Percentiles rank a stretch among this genome's conserved stretches.
These are phyloP conservation scores for Erysimum cheiranthoides DNA, from an alignment of 345 rosid species.

Conservation along the genomic window DNA sequence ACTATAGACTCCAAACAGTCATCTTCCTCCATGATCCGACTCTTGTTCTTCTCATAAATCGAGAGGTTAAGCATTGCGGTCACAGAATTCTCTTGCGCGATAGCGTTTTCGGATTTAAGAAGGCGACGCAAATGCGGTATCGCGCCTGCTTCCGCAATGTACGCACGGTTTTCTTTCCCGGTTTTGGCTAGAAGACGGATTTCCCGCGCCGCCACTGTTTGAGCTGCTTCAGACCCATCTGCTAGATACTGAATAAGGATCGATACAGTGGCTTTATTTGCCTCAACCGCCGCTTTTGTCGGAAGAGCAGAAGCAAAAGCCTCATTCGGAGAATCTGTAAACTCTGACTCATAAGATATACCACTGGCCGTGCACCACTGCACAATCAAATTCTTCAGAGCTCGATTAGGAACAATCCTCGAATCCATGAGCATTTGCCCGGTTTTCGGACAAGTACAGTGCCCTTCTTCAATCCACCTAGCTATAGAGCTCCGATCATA, in stretches of 20 bases:
- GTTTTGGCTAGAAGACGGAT: slow-evolving; percentile 87
- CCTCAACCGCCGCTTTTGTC: slow-evolving; percentile 73
- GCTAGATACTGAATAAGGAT: slow-evolving; percentile 76
- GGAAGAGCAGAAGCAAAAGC: slow-evolving; percentile 66
- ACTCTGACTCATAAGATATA: slow-evolving; percentile 63
- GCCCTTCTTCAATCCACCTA: slow-evolving; percentile 96
- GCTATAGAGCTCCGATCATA: slow-evolving; percentile 85
- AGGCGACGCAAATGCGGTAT: slow-evolving; percentile 72
- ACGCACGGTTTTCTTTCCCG: slow-evolving; percentile 85
- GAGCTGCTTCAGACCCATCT: slow-evolving; percentile 65
- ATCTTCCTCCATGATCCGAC: slow-evolving; percentile 78
- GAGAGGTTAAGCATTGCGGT: slow-evolving; percentile 93
- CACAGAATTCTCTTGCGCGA: slow-evolving; percentile 89
- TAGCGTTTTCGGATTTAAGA: slow-evolving; percentile 61
- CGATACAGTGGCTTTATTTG: slow-evolving; percentile 74
- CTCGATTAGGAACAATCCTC: slow-evolving; percentile 79
- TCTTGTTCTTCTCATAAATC: slow-evolving; percentile 84
- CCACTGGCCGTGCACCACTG: slow-evolving; percentile 89
- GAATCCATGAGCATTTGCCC: slow-evolving; percentile 76
- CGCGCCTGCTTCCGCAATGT: slow-evolving; percentile 90
- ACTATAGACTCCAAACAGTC: slow-evolving; percentile 80
- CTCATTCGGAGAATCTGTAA: slow-evolving; percentile 57
- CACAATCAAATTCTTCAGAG: slow-evolving; percentile 77
- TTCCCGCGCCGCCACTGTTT: slow-evolving; percentile 78
- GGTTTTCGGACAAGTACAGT: slow-evolving; percentile 82